Base-by-base conservation (phyloP, 345 rosid species). In the Rhizophora apiculata region DNA sequence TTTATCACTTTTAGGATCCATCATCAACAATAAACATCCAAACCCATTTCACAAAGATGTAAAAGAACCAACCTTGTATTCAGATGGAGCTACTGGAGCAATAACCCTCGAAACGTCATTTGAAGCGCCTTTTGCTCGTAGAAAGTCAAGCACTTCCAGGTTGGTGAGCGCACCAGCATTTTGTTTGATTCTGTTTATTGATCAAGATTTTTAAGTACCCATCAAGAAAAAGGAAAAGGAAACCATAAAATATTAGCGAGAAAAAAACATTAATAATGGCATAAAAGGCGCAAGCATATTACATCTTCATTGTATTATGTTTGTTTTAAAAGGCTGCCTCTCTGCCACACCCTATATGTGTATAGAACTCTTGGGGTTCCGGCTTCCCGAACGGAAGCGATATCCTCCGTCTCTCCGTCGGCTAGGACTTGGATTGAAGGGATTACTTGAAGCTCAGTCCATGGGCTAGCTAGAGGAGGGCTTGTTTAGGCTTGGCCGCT, bases 131-230 rank as follows among this genome's bases (percentile, higher is more conserved):
- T 87, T 84, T 43, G 96, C 80, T 60, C 66, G 83, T 24, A 91
- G 68, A 63, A 87, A 84, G 55, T 91, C 83, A 20, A 91, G 84
- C 9, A 92, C 89, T 62, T 92, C 97, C 60, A 87, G 88, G 82
- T 92, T 95, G 36, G 92, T 86, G 11, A 89, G 85, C 9, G 82
- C 79, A 39, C 91, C 97, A 31, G 88, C 92, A 78, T 89, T 92
- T 39, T 77, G 84, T 71, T 87, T 80, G 32, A 81, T 71, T 86
- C 98, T 94, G 87, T 78, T 77, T 57, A 59, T 75, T 51, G 68
- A 3, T 18, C 49, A 37, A 62, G n/a, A 64, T 22, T 46, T 26
- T 65, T 22, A 57, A 36, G 20, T 13, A 15, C 60, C 30, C 18
- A 24, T 24, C 60, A 56, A 56, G 29, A 56, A 15, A 56, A 56